Conservation (phyloP, 257 asterid species). For the Coffea eugenioides region DNA sequence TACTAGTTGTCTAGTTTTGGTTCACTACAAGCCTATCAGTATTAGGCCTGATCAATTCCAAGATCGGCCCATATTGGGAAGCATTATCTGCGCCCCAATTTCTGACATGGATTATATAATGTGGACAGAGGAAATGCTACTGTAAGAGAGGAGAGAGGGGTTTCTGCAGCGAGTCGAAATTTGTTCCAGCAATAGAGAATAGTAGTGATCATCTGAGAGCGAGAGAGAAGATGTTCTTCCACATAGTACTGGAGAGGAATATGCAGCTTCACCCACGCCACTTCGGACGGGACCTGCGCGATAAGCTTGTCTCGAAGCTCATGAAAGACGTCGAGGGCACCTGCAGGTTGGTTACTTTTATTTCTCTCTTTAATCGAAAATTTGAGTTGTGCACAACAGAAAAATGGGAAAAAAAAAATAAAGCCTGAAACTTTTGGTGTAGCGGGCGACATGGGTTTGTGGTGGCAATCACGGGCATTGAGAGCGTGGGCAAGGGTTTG, state of each 20-base stretch:
- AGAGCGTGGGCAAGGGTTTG: slow-evolving; percentile 82
- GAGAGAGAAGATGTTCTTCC: slow-evolving; percentile 66
- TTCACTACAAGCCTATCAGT: no score
- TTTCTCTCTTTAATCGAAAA: background rate
- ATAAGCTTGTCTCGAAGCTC: slow-evolving; percentile 85
- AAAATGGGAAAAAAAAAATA: background rate
- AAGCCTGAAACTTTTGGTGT: background rate
- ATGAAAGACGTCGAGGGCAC: slow-evolving; percentile 98
- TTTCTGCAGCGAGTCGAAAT: no score
- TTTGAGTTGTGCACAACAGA: no score
- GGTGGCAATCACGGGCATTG: slow-evolving; percentile 93
- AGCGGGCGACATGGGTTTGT: slow-evolving; percentile 95
- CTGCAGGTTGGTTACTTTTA: slow-evolving; percentile 56
- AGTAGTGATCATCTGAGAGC: background rate
- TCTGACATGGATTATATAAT: no score
- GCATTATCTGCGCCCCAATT: no score
- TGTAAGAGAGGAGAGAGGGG: no score
- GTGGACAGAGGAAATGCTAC: no score
- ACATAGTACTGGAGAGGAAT: slow-evolving; percentile 86
- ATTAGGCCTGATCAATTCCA: no score
- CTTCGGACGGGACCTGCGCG: slow-evolving; percentile 94
- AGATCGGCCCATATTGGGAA: no score
- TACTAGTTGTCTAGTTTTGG: no score
- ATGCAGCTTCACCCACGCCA: slow-evolving; percentile 99
- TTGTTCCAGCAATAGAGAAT: no score